Percentiles rank a stretch among this genome's conserved stretches.
These are phyloP conservation scores for Prunella vulgaris DNA, from an alignment of 257 asterid genomes.

Conservation along the genomic window DNA sequence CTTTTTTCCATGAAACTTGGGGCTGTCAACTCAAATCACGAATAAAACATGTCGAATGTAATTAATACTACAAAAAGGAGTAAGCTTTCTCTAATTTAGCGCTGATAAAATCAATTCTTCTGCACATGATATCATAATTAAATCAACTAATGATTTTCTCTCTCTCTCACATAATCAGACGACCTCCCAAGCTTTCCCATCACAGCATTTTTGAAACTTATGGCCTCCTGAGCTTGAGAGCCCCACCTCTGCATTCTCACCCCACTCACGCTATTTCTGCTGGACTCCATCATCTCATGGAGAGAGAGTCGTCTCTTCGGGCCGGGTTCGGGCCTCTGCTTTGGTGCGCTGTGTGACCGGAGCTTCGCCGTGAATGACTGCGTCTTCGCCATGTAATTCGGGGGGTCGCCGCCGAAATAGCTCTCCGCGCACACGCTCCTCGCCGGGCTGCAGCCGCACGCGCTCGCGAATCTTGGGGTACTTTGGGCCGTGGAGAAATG, in stretches of 20 bases:
- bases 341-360: slow-evolving; percentile 81
- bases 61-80: not conserved
- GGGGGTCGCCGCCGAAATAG: slow-evolving; percentile 27
- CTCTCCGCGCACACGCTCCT: slow-evolving; percentile 43
- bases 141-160: too few relatives aligned
- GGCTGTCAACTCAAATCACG: not conserved
- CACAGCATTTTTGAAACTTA: slow-evolving; percentile 59
- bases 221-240: slow-evolving; percentile 51
- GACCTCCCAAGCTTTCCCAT: slow-evolving; percentile 48
- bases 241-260: slow-evolving; percentile 65
- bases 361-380: slow-evolving; percentile 69
- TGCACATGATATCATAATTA: too few relatives aligned
- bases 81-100: not conserved
- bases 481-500: slow-evolving; percentile 52
- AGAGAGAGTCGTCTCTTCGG: slow-evolving; percentile 44
- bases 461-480: slow-evolving; percentile 54
- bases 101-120: too few relatives aligned
- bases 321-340: slow-evolving; percentile 55
- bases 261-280: slow-evolving; percentile 63
- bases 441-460: slow-evolving; percentile 39
- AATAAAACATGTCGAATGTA: not conserved
- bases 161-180: slow-evolving; percentile 26
- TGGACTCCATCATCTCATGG: slow-evolving; percentile 52
- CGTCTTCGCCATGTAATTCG: slow-evolving; percentile 80
- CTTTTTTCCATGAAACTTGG: too few relatives aligned